Conservation (phyloP, 495 filamentous ascomycete species). For the Aspergillus baeticus region DNA sequence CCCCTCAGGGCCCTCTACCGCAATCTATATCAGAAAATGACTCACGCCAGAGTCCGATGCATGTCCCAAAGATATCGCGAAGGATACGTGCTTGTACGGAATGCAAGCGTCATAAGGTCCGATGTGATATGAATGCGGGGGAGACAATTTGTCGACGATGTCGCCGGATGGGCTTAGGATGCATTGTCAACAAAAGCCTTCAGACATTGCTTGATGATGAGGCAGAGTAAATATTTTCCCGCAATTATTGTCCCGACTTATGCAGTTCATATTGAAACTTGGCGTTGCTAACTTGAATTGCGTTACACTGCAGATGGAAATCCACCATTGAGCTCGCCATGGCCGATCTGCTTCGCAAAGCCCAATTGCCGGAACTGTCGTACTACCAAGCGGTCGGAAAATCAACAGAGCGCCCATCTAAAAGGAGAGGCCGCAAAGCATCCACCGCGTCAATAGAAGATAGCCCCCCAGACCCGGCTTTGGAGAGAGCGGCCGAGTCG, state of each 20-base stretch:
- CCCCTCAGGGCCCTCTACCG: slow-evolving; percentile 28
- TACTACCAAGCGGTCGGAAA: slow-evolving; percentile 43
- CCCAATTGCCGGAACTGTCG: slow-evolving; percentile 45
- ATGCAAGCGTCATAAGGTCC: slow-evolving; percentile 54
- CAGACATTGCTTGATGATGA: slow-evolving; percentile 54
- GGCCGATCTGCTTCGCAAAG: slow-evolving; percentile 44
- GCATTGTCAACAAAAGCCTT: slow-evolving; percentile 55
- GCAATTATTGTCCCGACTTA: neutral
- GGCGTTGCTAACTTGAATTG: slow-evolving; percentile 4
- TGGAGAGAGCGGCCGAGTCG: slow-evolving; percentile 19
- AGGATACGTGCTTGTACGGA: slow-evolving; percentile 56
- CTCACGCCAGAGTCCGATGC: slow-evolving; percentile 23
- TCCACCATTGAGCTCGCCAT: slow-evolving; percentile 46
- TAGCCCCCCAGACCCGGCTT: slow-evolving; percentile 10
- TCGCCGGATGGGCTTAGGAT: slow-evolving; percentile 50
- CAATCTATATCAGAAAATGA: slow-evolving; percentile 31
- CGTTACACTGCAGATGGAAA: slow-evolving; percentile 38
- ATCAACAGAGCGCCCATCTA: slow-evolving; percentile 34
- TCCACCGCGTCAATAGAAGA: slow-evolving; percentile 44
- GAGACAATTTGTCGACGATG: slow-evolving; percentile 48
- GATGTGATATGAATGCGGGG: slow-evolving; percentile 50
- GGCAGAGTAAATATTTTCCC: slow-evolving; percentile 36
- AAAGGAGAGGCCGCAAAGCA: slow-evolving; percentile 36
- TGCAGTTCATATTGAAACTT: neutral
- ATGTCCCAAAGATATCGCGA: slow-evolving; percentile 55